Evolutionary conservation across 2,329 filamentous ascomycete species (phyloP).

Genomic region (Paecilomyces dactylethromorphus): DNA sequence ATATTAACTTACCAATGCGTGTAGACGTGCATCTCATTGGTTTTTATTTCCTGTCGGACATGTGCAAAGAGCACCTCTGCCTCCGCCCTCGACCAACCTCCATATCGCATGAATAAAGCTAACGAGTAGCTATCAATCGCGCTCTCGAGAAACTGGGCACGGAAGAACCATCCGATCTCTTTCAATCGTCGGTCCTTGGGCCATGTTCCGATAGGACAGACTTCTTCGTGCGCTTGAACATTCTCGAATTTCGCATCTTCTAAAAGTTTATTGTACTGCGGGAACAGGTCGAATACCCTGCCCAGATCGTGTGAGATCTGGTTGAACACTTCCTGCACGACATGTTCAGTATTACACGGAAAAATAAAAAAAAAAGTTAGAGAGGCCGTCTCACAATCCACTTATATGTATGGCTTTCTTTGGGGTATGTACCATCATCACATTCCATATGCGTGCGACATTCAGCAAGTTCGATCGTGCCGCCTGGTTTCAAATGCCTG

Average conservation of each 20-base stretch:
- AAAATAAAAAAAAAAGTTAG: no score
- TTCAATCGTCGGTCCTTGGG: slow-evolving; percentile 20
- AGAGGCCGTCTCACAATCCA: slow-evolving; percentile 5
- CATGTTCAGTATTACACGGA: neutral
- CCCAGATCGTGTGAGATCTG: slow-evolving; percentile 33
- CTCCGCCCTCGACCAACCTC: slow-evolving; percentile 16
- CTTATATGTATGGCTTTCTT: slow-evolving; percentile 7
- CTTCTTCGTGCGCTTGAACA: slow-evolving; percentile 12
- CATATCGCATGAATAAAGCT: slow-evolving; percentile 19
- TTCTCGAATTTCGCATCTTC: slow-evolving; percentile 18
- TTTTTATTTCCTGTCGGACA: slow-evolving; percentile 15
- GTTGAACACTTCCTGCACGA: slow-evolving; percentile 10
- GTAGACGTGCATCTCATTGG: slow-evolving; percentile 23
- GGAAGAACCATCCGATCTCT: slow-evolving; percentile 18
- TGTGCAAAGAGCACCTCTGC: slow-evolving; percentile 14
- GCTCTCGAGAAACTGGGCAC: slow-evolving; percentile 16
- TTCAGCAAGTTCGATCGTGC: slow-evolving; percentile 20
- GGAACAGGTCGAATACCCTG: slow-evolving; percentile 11
- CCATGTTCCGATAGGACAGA: slow-evolving; percentile 23
- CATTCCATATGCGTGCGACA: slow-evolving; percentile 12
- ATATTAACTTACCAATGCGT: slow-evolving; percentile 16
- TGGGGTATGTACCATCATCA: slow-evolving; percentile 19
- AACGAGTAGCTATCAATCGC: slow-evolving; percentile 20
- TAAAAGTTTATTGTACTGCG: slow-evolving; percentile 9
- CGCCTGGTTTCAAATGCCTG: slow-evolving; percentile 24